These are phyloP conservation scores for Acer campestre DNA, from an alignment of 345 rosid species.

Conservation along the genomic window DNA sequence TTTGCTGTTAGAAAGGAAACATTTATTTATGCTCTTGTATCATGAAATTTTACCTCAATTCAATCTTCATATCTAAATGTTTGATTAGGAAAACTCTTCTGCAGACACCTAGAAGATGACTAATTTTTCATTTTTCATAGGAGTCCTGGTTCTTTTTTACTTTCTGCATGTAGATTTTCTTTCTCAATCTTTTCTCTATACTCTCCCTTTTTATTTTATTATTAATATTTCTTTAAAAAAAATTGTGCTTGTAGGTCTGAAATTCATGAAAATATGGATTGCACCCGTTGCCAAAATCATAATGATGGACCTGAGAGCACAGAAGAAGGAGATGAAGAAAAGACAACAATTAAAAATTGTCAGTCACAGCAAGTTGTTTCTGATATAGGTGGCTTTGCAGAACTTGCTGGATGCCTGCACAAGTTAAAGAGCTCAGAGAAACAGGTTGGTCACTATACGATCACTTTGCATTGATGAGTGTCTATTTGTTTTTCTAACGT, in stretches of 20 bases:
- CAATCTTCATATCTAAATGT: not conserved
- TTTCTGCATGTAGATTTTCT: too few relatives aligned
- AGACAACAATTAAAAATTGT: slow-evolving; percentile 24
- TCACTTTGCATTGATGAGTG: not conserved
- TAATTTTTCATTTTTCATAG: not conserved
- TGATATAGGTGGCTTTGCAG: slow-evolving; percentile 91
- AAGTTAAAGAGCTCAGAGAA: slow-evolving; percentile 75
- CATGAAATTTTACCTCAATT: not conserved
- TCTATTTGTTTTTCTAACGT: not conserved
- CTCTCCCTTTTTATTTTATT: too few relatives aligned
- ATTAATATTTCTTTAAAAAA: not conserved
- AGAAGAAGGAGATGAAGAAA: slow-evolving; percentile 38
- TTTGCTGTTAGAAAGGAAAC: not conserved
- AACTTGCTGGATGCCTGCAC: slow-evolving; percentile 64
- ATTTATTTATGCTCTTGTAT: not conserved
- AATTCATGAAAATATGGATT: slow-evolving; percentile 86
- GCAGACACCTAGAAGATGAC: not conserved
- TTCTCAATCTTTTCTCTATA: too few relatives aligned
- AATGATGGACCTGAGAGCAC: slow-evolving; percentile 31
- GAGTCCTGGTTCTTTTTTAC: not conserved
- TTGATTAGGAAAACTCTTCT: not conserved
- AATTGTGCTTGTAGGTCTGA: slow-evolving; percentile 64
- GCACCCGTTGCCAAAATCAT: slow-evolving; percentile 58
- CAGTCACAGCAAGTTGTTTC: slow-evolving; percentile 34
- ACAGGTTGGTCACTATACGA: slow-evolving; percentile 56